Percentiles rank a stretch among this genome's conserved stretches.
Conservation (phyloP, 2,329 filamentous ascomycete species). For the Apiospora koreana region DNA sequence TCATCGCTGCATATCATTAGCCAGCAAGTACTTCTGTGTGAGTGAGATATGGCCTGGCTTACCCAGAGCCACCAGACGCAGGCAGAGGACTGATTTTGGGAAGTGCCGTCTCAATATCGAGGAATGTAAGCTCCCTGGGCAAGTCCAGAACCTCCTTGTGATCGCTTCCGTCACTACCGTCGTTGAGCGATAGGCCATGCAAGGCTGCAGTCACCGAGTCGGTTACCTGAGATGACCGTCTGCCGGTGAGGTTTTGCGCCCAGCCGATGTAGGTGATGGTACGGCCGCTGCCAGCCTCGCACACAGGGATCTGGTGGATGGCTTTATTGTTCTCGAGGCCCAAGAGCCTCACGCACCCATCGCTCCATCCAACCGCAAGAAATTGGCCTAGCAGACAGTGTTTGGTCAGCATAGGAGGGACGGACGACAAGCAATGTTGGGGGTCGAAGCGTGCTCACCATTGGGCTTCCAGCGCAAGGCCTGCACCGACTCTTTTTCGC, state of each 20-base stretch:
- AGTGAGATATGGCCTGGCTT: constrained; percentile 33
- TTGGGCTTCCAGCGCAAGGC: constrained; percentile 67
- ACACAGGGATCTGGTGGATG: constrained; percentile 68
- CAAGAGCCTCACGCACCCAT: constrained; percentile 75
- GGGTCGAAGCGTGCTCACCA: constrained; percentile 46
- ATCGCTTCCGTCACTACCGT: constrained; percentile 26
- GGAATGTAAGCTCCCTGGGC: constrained; percentile 70
- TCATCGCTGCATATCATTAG: constrained; percentile 47
- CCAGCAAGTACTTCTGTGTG: constrained; percentile 18
- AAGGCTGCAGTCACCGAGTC: constrained; percentile 26
- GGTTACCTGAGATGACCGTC: constrained; percentile 19
- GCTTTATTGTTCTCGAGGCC: constrained; percentile 81
- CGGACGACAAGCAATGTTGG: neutral
- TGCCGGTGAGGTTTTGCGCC: constrained; percentile 46
- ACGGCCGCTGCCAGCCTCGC: constrained; percentile 39
- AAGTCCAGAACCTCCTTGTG: constrained; percentile 49
- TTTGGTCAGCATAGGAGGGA: constrained; percentile 14
- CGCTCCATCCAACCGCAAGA: constrained; percentile 81
- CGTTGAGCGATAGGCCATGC: constrained; percentile 32
- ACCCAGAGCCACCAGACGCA: constrained; percentile 63
- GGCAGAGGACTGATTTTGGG: constrained; percentile 76
- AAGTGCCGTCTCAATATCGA: constrained; percentile 75
- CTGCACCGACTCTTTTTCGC: constrained; percentile 43
- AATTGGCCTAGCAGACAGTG: constrained; percentile 60
- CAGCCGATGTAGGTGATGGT: constrained; percentile 56